These are phyloP conservation scores for Colletotrichum higginsianum DNA, from an alignment of 2,329 filamentous ascomycete genomes.

Conservation along the genomic window DNA sequence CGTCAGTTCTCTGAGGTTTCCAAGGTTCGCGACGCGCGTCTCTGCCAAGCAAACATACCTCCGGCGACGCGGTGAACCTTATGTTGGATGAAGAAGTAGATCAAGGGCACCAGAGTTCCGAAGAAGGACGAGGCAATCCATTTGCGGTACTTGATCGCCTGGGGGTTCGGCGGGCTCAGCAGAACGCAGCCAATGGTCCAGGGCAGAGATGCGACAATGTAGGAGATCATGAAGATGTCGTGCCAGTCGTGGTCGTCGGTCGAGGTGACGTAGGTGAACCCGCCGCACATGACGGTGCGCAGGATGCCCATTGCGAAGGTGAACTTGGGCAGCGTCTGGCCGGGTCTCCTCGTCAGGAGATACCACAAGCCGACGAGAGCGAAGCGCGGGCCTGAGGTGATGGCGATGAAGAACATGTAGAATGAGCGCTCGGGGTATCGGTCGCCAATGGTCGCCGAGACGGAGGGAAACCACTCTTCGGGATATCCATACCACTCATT, in stretches of 20 bases:
- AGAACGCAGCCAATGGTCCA: constrained; percentile 95
- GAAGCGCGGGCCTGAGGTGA: constrained; percentile 95
- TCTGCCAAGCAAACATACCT: constrained; percentile 71
- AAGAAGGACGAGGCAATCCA: constrained; percentile 89
- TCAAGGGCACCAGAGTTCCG: constrained; percentile 87
- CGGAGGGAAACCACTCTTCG: constrained; percentile 96
- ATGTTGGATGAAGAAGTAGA: constrained; percentile 99
- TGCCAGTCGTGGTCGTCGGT: constrained; percentile 99
- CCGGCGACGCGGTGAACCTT: constrained; percentile 95
- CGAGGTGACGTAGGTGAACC: constrained; percentile 98
- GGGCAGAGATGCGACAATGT: constrained; percentile 92
- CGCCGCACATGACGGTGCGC: constrained; percentile 92
- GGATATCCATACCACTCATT: constrained; percentile 97
- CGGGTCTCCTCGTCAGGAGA: constrained; percentile 83
- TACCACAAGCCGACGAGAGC: constrained; percentile 94
- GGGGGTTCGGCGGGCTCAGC: constrained; percentile 86
- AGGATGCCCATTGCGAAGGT: constrained; percentile 86
- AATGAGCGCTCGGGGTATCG: constrained; percentile 96
- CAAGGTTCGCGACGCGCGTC: not conserved
- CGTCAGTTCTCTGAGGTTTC: constrained; percentile 30
- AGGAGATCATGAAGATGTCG: constrained; percentile 99
- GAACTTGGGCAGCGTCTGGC: constrained; percentile 83
- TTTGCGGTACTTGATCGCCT: constrained; percentile 90
- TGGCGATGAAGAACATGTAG: constrained; percentile 97
- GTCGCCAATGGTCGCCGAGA: constrained; percentile 97